These are phyloP conservation scores for Mycotypha africana DNA, from an alignment of 371 early-diverging fungal genomes.

Conservation along the genomic window DNA sequence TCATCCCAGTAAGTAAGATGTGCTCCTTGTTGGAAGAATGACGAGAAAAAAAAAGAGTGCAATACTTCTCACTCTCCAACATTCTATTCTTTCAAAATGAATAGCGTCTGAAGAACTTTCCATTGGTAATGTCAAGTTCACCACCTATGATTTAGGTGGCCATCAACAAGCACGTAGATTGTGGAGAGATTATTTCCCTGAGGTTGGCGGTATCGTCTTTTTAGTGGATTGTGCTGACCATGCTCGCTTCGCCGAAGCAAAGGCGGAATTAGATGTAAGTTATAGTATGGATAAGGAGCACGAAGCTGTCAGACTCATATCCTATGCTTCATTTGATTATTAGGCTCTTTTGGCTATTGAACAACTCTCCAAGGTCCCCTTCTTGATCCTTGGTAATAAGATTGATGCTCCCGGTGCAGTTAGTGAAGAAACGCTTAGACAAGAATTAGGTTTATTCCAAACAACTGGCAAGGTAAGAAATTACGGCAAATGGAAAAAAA, in stretches of 20 bases:
- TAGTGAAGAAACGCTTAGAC: conserved; percentile 87
- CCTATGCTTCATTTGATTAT: conserved; percentile 1
- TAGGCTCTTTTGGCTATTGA: conserved; percentile 89
- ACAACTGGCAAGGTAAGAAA: conserved; percentile 86
- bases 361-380: conserved; percentile 85
- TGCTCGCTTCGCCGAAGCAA: conserved; percentile 81
- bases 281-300: no score
- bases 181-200: conserved; percentile 98
- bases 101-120: conserved; percentile 93
- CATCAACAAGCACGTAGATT: conserved; percentile 94
- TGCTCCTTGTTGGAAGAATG: no score
- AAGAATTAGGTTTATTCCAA: conserved; percentile 83
- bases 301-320: no score
- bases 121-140: conserved; percentile 94
- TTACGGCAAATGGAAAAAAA: no score
- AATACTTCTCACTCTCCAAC: no score
- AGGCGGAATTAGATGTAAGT: conserved; percentile 86
- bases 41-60: no score
- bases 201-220: conserved; percentile 94
- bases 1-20: conserved; percentile 93
- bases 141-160: conserved; percentile 96
- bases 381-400: conserved; percentile 96
- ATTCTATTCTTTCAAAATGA: no score
- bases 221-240: conserved; percentile 90
- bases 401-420: conserved; percentile 94